Percentiles rank a stretch among this genome's conserved stretches.
These are phyloP conservation scores for Xylariaceae sp. DNA, from an alignment of 2,329 filamentous ascomycete genomes.

Conservation along the genomic window DNA sequence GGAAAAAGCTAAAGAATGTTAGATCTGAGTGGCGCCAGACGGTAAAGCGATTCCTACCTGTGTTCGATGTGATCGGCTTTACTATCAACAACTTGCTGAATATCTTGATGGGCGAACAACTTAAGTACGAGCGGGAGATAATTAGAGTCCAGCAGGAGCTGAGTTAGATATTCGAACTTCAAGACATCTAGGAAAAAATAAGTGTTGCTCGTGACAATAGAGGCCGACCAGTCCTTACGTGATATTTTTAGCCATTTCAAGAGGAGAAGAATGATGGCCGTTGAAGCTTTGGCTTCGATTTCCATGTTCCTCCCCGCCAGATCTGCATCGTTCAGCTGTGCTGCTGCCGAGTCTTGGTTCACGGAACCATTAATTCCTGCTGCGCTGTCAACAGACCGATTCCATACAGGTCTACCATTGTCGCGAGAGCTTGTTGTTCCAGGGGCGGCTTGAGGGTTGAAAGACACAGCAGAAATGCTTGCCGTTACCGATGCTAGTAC, in stretches of 20 bases:
- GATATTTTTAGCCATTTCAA: conserved; percentile 97
- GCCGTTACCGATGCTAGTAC: conserved; percentile 87
- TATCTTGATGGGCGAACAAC: conserved; percentile 91
- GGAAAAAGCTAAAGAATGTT: conserved; percentile 73
- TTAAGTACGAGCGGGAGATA: conserved; percentile 93
- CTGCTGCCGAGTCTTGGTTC: conserved; percentile 49
- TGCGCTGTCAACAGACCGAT: conserved; percentile 39
- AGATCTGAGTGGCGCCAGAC: conserved; percentile 13
- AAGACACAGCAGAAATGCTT: conserved; percentile 67
- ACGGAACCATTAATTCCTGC: conserved; percentile 41
- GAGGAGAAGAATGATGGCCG: conserved; percentile 84
- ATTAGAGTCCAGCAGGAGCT: conserved; percentile 91
- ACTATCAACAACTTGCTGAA: conserved; percentile 87
- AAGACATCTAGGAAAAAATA: conserved; percentile 70
- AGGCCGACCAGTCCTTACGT: conserved; percentile 63
- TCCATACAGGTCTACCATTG: conserved; percentile 46
- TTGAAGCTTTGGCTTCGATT: conserved; percentile 88
- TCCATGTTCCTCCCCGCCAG: conserved; percentile 76
- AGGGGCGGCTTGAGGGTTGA: conserved; percentile 50
- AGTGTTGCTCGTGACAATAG: background rate
- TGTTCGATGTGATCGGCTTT: conserved; percentile 82
- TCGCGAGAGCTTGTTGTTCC: conserved; percentile 48
- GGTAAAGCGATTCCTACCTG: conserved; percentile 61
- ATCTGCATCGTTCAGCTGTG: conserved; percentile 78
- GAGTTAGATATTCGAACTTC: conserved; percentile 94